phyloP scores from a whole-genome alignment of 352 stramenopile genomes.

The Globisporangium alternatum region DNA sequence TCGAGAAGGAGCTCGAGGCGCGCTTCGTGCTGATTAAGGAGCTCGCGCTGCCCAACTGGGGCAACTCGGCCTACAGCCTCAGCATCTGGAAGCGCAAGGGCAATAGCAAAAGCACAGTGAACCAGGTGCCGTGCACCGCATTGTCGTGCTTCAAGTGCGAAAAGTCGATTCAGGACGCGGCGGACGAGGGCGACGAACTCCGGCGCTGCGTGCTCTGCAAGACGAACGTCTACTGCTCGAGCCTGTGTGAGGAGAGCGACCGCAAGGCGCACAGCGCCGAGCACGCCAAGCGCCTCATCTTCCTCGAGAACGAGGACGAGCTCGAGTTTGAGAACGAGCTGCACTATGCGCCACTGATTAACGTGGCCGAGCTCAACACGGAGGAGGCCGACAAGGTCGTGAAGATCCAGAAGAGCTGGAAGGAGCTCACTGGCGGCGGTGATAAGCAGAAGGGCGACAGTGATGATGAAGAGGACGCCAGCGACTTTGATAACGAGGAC shows the following conservation, averaged over 20 bases:
- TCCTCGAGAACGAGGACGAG: slow-evolving; percentile 48
- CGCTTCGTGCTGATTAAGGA: slow-evolving; percentile 53
- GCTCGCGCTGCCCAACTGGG: slow-evolving; percentile 70
- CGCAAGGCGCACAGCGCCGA: slow-evolving; percentile 47
- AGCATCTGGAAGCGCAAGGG: slow-evolving; percentile 61
- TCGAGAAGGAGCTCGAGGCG: slow-evolving; percentile 58
- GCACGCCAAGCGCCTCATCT: slow-evolving; percentile 68
- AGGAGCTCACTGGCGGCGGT: slow-evolving; percentile 21
- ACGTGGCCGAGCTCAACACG: slow-evolving; percentile 31
- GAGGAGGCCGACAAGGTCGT: slow-evolving; percentile 27
- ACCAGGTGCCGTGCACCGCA: slow-evolving; percentile 4
- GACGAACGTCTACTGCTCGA: slow-evolving; percentile 77
- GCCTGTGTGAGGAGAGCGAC: slow-evolving; percentile 40
- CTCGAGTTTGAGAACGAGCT: slow-evolving; percentile 64
- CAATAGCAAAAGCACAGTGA: neutral
- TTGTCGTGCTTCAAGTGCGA: slow-evolving; percentile 48
- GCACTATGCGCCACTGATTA: slow-evolving; percentile 52
- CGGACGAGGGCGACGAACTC: slow-evolving; percentile 38
- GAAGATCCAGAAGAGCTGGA: slow-evolving; percentile 41
- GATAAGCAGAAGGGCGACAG: neutral
- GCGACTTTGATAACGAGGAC: slow-evolving; percentile 11
- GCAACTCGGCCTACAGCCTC: slow-evolving; percentile 71
- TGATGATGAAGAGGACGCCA: neutral
- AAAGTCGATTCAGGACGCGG: slow-evolving; percentile 34
- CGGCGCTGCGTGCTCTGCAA: slow-evolving; percentile 73